A percentile compares a stretch with the other conserved stretches of the same genome.
phyloP scores from a whole-genome alignment of 805 yeast genomes.

The Wickerhamomyces bovis region DNA sequence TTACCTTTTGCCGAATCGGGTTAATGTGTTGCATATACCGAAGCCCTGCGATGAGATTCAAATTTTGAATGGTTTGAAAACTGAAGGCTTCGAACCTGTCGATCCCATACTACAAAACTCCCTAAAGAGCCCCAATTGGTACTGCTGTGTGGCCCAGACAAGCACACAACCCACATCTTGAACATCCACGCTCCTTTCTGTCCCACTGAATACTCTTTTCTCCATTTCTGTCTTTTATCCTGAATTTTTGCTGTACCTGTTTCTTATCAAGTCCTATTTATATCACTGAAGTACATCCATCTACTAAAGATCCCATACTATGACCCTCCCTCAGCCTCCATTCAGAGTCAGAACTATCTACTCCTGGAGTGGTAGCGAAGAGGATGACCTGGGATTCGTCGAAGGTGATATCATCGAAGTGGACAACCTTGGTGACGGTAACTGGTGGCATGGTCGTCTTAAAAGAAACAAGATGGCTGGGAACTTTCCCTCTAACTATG shows the following conservation, averaged over 20 bases:
- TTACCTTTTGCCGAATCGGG: constrained; percentile 18
- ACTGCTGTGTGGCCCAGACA: neutral
- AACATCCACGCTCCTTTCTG: neutral
- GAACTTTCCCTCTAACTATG: constrained; percentile 83
- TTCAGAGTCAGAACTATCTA: constrained; percentile 76
- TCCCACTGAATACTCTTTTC: neutral
- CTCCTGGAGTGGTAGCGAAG: constrained; percentile 92
- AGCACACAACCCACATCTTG: neutral
- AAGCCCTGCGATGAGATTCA: neutral
- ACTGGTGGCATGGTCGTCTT: constrained; percentile 86
- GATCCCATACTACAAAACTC: neutral
- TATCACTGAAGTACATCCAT: neutral
- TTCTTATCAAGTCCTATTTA: neutral
- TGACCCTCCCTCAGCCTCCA: constrained; percentile 42
- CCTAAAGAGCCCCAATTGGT: neutral
- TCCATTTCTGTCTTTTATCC: neutral
- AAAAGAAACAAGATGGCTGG: constrained; percentile 80
- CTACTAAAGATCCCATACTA: neutral
- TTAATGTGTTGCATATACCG: neutral
- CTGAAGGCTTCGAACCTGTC: neutral
- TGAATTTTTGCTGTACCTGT: neutral
- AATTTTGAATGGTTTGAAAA: neutral
- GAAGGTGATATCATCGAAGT: constrained; percentile 93
- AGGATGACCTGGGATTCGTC: constrained; percentile 84
- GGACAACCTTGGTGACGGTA: constrained; percentile 71